phyloP scores from a whole-genome alignment of 2,329 filamentous ascomycete species.

The Phialophora expanda region DNA sequence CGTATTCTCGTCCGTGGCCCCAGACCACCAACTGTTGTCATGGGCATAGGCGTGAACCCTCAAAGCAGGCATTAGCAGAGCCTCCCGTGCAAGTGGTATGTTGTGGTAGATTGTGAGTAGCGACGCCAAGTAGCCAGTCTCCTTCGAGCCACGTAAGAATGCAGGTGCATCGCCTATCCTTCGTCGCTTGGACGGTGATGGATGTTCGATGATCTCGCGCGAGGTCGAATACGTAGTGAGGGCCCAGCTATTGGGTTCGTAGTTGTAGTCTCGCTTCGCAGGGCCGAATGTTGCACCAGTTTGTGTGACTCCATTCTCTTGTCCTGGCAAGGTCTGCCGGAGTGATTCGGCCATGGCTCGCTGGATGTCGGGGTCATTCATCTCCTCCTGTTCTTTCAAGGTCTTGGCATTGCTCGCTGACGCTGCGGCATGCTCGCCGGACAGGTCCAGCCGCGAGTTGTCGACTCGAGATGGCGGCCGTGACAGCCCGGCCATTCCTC shows the following conservation, averaged over 20 bases:
- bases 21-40: constrained; percentile 67
- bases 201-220: constrained; percentile 61
- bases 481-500: constrained; percentile 49
- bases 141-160: constrained; percentile 62
- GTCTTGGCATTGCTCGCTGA: constrained; percentile 41
- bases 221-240: constrained; percentile 57
- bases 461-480: constrained; percentile 55
- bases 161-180: constrained; percentile 57
- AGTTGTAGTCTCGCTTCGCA: constrained; percentile 58
- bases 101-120: constrained; percentile 67
- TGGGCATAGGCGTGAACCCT: constrained; percentile 59
- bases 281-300: constrained; percentile 57
- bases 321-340: constrained; percentile 50
- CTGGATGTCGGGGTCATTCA: constrained; percentile 52
- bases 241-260: constrained; percentile 62
- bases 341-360: constrained; percentile 55
- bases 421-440: constrained; percentile 41
- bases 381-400: constrained; percentile 45
- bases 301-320: constrained; percentile 61
- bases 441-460: constrained; percentile 41
- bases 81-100: constrained; percentile 64
- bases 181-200: constrained; percentile 56
- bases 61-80: constrained; percentile 57
- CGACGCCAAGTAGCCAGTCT: constrained; percentile 60
- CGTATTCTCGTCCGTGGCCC: constrained; percentile 56